Evolutionary conservation across 139 green algal species (phyloP), one percentile per base, ranked within the genome.

Genomic region (Chlamydomonas asymmetrica): DNA sequence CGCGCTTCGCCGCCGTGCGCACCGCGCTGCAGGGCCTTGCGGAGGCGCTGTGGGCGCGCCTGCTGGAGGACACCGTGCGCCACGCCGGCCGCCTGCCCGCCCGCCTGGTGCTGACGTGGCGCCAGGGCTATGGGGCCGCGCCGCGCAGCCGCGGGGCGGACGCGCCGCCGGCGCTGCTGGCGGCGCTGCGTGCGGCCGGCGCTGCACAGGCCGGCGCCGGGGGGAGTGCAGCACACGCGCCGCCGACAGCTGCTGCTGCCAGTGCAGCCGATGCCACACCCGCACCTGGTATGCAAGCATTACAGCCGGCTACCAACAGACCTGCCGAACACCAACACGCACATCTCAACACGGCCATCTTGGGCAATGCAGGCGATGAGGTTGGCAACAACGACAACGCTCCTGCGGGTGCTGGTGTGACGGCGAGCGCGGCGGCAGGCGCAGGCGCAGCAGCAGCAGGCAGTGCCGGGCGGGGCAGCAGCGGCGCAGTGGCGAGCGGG

Each of bases 71-170:
- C 34, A 50, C 71, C 1, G 41, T 54, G 1, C 27, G 37, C 22
- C 69, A 87, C 65, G 37, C 7, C 59, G 69, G 68, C 31, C 82
- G 87, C 9, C 29, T 80, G 25, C 87, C 87, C 7, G 3, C 31
- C 48, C 88, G 82, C 75, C 79, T 92, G 32, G 38, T 57, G 6
- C 25, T 92, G 18, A 68, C 61, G 25, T 88, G 59, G 72, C 62
- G 84, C 5, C 59, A 76, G n/a, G 86, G 86, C 25, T 91, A 88
- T 41, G 57, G 74, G 49, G n/a, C n/a, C n/a, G 74, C 70, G 40
- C 43, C 63, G 25, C 34, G 65, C 38, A 74, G 65, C 39, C 65
- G 38, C 39, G 49, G 74, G 22, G 25, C 43, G 32, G 52, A 71
- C 25, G 60, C 82, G 52, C 59, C 74, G 29, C 29, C 40, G 23